Base-by-base conservation (phyloP, 352 stramenopile genomes). In the Phytophthora ramorum region DNA sequence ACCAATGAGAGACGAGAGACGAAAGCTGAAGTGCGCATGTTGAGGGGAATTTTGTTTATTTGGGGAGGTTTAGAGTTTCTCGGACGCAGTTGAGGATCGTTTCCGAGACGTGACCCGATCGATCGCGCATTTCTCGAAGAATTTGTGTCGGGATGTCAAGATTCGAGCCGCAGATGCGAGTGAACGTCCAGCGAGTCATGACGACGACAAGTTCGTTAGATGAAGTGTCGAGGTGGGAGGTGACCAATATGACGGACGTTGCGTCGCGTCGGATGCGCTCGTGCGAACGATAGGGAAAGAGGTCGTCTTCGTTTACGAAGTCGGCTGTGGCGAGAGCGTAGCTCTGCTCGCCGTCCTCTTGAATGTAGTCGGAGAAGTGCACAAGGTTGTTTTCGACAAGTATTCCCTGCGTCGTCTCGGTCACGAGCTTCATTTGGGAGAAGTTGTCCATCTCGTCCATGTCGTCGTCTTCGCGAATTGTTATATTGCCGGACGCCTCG, bases 241-340 rank as follows among this genome's bases (percentile, higher is more conserved):
- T 60, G n/a, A 67, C 47, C 13, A 68, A 30, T 3, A 78, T 17
- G 2, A 82, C 55, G 14, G 59, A 65, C 9, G 59, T 76, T n/a
- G 66, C 61, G 32, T 84, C 76, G 19, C 73, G 71, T 14, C 62
- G 58, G 30, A 73, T 17, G 7, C 66, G 64, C 35, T 81, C 66
- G 4, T 51, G 26, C 3, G 77, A 63, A 3, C 52, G 50, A 57
- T 80, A 83, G 14, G 77, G 77, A 6, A 79, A 70, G 32, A 76
- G 48, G 7, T 78, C 75, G 58, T 86, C 74, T 22, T 75, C 35
- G 26, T 86, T 61, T 7, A 86, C 74, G 14, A 72, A 80, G 12
- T 70, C 57, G 10, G 22, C 61, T 0, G 32, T 26, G 5, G 35
- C 48, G 2, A 63, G 22, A 4, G 48, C 63, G 28, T 62, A 71